Conservation (phyloP, 1,284 basidiomycete genomes). For the Trichosporon sp. region DNA sequence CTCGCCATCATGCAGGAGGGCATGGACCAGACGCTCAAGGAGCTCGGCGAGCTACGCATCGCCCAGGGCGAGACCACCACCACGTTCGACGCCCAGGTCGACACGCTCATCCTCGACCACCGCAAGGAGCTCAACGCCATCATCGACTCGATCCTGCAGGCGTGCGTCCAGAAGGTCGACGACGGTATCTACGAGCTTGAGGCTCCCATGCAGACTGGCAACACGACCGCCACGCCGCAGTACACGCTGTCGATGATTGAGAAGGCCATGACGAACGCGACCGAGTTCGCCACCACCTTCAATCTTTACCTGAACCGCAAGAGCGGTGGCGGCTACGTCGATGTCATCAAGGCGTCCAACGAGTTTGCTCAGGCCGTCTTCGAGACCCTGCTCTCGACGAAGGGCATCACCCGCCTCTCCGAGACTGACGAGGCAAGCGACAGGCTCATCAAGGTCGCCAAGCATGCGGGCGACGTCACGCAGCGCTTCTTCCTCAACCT, state of each 20-base stretch:
- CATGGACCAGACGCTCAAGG: conserved; percentile 88
- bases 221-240: conserved; percentile 92
- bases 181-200: conserved; percentile 97
- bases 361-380: conserved; percentile 88
- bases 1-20: conserved; percentile 92
- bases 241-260: conserved; percentile 98
- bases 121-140: conserved; percentile 97
- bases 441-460: conserved; percentile 80
- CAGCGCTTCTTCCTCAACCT: conserved; percentile 91
- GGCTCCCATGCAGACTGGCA: conserved; percentile 86
- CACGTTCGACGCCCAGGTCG: conserved; percentile 90
- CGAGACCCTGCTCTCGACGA: conserved; percentile 87
- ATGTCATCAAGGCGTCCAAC: conserved; percentile 96
- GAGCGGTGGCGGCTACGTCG: conserved; percentile 79
- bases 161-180: conserved; percentile 94
- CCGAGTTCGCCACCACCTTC: conserved; percentile 92
- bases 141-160: conserved; percentile 96
- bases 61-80: conserved; percentile 77
- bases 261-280: conserved; percentile 87
- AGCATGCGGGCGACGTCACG: conserved; percentile 76
- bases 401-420: conserved; percentile 89
- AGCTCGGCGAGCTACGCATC: conserved; percentile 80
- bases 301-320: conserved; percentile 86
- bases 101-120: conserved; percentile 93
- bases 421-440: conserved; percentile 87